These are phyloP conservation scores for Pezicula neosporulosa DNA, from an alignment of 2,329 filamentous ascomycete species.

Conservation along the genomic window DNA sequence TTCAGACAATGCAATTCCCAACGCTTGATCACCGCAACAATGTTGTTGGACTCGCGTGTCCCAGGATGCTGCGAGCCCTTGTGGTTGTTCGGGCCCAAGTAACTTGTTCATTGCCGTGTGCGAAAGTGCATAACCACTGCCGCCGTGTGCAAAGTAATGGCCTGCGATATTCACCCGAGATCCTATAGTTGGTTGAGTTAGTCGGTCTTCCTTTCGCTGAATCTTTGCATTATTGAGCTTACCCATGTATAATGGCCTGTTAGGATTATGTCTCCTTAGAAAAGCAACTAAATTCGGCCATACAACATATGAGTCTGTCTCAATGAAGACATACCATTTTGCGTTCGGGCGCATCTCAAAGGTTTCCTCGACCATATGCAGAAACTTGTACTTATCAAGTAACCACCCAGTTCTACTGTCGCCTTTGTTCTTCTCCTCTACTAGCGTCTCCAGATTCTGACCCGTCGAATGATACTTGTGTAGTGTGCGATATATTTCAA, in stretches of 20 bases:
- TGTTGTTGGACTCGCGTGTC: slow-evolving; percentile 36
- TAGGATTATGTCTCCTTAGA: slow-evolving; percentile 40
- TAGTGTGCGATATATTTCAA: slow-evolving; percentile 40
- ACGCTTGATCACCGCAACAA: slow-evolving; percentile 51
- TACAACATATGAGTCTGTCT: slow-evolving; percentile 55
- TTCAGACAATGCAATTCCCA: slow-evolving; percentile 44
- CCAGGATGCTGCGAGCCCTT: slow-evolving; percentile 42
- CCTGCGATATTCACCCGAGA: slow-evolving; percentile 40
- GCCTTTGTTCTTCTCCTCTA: slow-evolving; percentile 8
- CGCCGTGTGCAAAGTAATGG: slow-evolving; percentile 51
- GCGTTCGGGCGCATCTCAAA: slow-evolving; percentile 45
- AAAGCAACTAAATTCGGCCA: slow-evolving; percentile 49
- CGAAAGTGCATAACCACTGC: slow-evolving; percentile 52
- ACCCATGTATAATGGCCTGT: slow-evolving; percentile 41
- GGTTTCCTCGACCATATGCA: slow-evolving; percentile 54
- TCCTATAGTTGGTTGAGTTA: slow-evolving; percentile 25
- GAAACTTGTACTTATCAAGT: slow-evolving; percentile 60
- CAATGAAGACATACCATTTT: slow-evolving; percentile 59
- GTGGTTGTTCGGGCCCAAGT: slow-evolving; percentile 32
- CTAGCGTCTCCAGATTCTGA: slow-evolving; percentile 39
- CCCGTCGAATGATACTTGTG: slow-evolving; percentile 41
- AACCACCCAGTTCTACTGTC: slow-evolving; percentile 40
- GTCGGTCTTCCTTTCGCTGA: not conserved
- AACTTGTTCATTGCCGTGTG: slow-evolving; percentile 47
- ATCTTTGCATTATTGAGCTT: not conserved